Conservation (phyloP, 1,284 basidiomycete genomes). For the Marasmius oreades region DNA sequence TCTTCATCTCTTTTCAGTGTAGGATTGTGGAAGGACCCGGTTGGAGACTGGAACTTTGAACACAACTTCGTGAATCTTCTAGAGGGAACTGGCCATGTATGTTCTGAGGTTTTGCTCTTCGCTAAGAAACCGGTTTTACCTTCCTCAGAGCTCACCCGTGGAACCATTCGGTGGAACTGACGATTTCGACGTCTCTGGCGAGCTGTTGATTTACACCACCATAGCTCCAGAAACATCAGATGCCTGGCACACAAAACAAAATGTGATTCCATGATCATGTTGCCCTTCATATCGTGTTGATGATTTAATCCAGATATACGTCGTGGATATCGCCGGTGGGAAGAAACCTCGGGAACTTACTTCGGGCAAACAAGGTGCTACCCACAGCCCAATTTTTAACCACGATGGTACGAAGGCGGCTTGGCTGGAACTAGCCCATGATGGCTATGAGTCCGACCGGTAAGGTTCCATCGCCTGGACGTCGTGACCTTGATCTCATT, state of each 20-base stretch:
- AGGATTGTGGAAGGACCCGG: constrained; percentile 42
- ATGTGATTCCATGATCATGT: constrained; percentile 39
- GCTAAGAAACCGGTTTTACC: constrained; percentile 4
- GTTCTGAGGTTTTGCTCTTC: constrained; percentile 7
- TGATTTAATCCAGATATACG: constrained; percentile 49
- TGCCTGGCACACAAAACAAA: constrained; percentile 79
- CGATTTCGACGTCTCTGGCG: constrained; percentile 72
- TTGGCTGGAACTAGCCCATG: constrained; percentile 83
- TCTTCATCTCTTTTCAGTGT: constrained; percentile 67
- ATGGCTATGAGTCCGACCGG: constrained; percentile 87
- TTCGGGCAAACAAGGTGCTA: constrained; percentile 80
- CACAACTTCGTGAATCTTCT: constrained; percentile 56
- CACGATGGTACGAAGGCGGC: constrained; percentile 68
- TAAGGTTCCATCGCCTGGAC: constrained; percentile 20
- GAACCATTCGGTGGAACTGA: constrained; percentile 79
- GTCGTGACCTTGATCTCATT: constrained; percentile 2
- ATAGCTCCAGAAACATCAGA: constrained; percentile 74
- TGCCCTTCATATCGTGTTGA: not conserved
- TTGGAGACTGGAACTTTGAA: constrained; percentile 51
- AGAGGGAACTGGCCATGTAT: constrained; percentile 62
- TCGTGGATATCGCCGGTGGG: constrained; percentile 51
- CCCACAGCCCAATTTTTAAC: constrained; percentile 66
- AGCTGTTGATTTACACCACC: constrained; percentile 76
- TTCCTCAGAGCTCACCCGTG: constrained; percentile 61
- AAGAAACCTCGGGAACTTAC: constrained; percentile 64